A percentile compares a stretch with the other conserved stretches of the same genome.
phyloP scores from a whole-genome alignment of 495 filamentous ascomycete species.

The Aspergillus baeticus region DNA sequence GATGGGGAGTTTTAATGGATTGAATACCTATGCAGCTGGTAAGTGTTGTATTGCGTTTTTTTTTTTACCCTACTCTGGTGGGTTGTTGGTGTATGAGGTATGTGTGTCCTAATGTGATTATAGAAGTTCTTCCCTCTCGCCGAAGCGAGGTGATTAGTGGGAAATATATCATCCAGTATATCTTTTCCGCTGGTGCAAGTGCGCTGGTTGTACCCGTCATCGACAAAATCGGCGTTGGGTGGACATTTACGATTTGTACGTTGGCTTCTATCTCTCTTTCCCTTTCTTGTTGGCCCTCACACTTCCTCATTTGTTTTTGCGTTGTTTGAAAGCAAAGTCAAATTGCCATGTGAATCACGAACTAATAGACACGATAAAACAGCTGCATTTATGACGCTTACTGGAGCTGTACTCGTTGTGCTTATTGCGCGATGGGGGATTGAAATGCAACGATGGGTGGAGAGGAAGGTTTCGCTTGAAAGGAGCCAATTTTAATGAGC shows the following conservation, averaged over 20 bases:
- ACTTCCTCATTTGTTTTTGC: slow-evolving; percentile 2
- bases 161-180: slow-evolving; percentile 71
- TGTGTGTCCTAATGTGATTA: background rate
- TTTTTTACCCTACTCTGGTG: background rate
- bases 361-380: background rate
- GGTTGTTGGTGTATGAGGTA: background rate
- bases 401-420: slow-evolving; percentile 33
- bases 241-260: slow-evolving; percentile 48
- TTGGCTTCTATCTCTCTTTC: slow-evolving; percentile 5
- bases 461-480: slow-evolving; percentile 27
- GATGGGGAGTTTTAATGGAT: slow-evolving; percentile 66
- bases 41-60: slow-evolving; percentile 46
- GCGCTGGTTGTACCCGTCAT: slow-evolving; percentile 66
- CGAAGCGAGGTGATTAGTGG: slow-evolving; percentile 68
- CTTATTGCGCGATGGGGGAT: slow-evolving; percentile 38
- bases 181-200: slow-evolving; percentile 63
- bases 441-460: slow-evolving; percentile 44
- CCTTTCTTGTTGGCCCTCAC: background rate
- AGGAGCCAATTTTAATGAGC: slow-evolving; percentile 4
- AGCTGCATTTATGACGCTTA: slow-evolving; percentile 37
- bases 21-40: slow-evolving; percentile 77
- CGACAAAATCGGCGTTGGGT: slow-evolving; percentile 66
- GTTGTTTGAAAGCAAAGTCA: background rate
- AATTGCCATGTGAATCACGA: background rate
- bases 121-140: slow-evolving; percentile 43